Evolutionary conservation across 441 rosid genomes (phyloP).

Genomic region (Biscutella laevigata): DNA sequence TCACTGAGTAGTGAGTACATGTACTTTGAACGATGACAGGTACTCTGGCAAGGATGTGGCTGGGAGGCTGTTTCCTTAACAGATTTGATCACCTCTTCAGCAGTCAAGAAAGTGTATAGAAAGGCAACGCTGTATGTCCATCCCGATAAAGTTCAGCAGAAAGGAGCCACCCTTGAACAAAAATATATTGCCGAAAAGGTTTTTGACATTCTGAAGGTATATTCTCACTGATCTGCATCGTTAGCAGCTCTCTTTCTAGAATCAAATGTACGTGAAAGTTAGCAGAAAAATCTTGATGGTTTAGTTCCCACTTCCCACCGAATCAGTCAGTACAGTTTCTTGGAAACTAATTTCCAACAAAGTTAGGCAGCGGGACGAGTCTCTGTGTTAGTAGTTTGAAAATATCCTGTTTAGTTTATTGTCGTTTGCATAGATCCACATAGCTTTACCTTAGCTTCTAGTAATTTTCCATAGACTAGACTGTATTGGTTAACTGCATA

Average conservation of each 20-base stretch:
- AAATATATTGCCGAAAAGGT: slow-evolving; percentile 92
- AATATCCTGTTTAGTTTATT: not conserved
- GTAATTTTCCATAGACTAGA: too few species aligned
- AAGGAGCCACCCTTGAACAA: slow-evolving; percentile 83
- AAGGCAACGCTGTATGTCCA: slow-evolving; percentile 76
- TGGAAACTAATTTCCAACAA: not conserved
- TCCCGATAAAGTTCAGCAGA: slow-evolving; percentile 98
- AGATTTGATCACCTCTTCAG: slow-evolving; percentile 65
- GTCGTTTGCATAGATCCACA: not conserved
- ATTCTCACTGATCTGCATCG: slow-evolving; percentile 3
- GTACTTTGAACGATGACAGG: slow-evolving; percentile 41
- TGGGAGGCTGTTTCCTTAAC: slow-evolving; percentile 57
- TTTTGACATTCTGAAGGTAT: slow-evolving; percentile 90
- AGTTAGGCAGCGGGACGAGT: not conserved
- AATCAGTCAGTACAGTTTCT: not conserved
- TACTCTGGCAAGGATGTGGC: slow-evolving; percentile 84
- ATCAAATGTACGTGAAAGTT: not conserved
- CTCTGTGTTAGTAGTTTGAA: not conserved
- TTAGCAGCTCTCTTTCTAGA: slow-evolving; percentile 1
- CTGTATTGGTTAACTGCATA: too few species aligned
- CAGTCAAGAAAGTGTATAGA: slow-evolving; percentile 80
- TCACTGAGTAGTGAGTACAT: not conserved
- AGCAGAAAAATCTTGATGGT: not conserved
- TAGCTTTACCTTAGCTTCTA: not conserved
- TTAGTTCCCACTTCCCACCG: not conserved